phyloP scores from a whole-genome alignment of 2,329 filamentous ascomycete genomes.

The Tympanopsis confertula region DNA sequence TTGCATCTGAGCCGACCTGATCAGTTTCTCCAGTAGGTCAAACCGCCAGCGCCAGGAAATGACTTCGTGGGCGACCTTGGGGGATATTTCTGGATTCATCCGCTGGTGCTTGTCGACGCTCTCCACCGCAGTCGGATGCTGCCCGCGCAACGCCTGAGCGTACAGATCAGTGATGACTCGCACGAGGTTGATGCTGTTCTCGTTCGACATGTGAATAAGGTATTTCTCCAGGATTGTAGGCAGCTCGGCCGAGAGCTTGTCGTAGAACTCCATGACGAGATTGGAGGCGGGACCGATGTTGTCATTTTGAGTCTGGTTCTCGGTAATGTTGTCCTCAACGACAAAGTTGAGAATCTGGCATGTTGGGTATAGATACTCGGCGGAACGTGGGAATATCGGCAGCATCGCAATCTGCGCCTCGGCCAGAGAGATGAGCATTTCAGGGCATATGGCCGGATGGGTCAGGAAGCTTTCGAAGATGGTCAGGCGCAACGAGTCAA shows the following conservation, averaged over 20 bases:
- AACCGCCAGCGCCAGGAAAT: slow-evolving; percentile 60
- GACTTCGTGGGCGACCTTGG: slow-evolving; percentile 30
- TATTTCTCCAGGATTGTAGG: neutral
- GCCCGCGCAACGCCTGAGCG: neutral
- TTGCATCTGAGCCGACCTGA: slow-evolving; percentile 82
- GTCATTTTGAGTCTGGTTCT: no score
- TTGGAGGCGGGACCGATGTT: no score
- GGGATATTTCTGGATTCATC: slow-evolving; percentile 23
- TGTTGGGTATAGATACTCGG: no score
- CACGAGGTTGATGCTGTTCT: neutral
- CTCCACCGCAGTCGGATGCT: slow-evolving; percentile 5
- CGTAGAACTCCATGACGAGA: no score
- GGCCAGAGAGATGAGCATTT: no score
- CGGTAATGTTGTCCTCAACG: no score
- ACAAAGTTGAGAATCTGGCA: no score
- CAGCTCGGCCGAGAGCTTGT: neutral
- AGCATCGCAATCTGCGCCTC: no score
- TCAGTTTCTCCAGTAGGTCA: slow-evolving; percentile 54
- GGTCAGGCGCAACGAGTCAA: no score
- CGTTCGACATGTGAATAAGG: neutral
- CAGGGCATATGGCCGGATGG: no score
- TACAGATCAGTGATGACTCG: neutral
- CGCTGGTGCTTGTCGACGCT: slow-evolving; percentile 17
- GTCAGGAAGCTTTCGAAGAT: no score
- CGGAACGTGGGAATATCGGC: no score